phyloP scores from a whole-genome alignment of 129 eudicot species.

The Rutidosis leptorrhynchoides region DNA sequence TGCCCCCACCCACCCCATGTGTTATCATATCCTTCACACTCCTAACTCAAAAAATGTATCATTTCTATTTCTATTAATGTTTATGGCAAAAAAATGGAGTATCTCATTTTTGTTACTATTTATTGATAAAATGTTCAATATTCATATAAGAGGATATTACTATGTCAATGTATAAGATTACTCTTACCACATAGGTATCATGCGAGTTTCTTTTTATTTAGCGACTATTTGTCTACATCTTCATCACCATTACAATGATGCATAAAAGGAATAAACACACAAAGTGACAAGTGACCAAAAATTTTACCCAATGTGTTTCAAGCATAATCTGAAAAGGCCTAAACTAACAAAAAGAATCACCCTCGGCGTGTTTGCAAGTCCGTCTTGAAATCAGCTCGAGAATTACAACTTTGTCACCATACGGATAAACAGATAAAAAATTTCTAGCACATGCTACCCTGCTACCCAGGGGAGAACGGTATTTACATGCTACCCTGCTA shows the following conservation, averaged over 20 bases:
- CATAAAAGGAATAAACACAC: background rate
- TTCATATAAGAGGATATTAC: background rate
- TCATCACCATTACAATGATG: background rate
- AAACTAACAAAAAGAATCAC: too few relatives aligned
- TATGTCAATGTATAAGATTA: background rate
- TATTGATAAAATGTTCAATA: background rate
- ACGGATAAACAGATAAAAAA: too few relatives aligned
- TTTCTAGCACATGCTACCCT: too few relatives aligned
- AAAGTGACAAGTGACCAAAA: background rate
- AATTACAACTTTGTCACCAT: background rate
- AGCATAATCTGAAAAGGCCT: background rate
- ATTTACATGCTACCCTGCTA: too few relatives aligned
- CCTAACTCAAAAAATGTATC: background rate
- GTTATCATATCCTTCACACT: background rate
- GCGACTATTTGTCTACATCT: background rate
- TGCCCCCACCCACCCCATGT: slow-evolving; percentile 17
- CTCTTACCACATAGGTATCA: background rate
- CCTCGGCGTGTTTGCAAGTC: background rate
- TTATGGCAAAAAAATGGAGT: background rate
- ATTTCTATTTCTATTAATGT: too few relatives aligned
- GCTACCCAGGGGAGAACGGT: too few relatives aligned
- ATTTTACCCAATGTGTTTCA: background rate
- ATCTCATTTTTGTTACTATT: background rate
- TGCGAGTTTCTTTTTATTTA: background rate
- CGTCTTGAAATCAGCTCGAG: background rate